phyloP scores from a whole-genome alignment of 2,329 filamentous ascomycete genomes.

The Aureobasidium namibiae region DNA sequence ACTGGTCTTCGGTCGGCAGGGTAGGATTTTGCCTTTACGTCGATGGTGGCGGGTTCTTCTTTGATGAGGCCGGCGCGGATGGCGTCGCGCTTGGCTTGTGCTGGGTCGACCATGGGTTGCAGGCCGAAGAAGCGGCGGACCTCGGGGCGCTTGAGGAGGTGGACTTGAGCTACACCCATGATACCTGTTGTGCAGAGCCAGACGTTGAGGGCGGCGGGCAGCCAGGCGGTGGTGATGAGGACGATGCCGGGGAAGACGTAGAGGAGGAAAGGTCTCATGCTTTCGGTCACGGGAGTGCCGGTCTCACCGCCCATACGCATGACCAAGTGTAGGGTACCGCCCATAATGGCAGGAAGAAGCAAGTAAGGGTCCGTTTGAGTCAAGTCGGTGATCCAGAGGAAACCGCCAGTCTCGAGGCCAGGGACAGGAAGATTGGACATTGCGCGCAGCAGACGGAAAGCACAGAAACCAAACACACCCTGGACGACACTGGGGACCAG shows the following conservation, averaged over 20 bases:
- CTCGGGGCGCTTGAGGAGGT: slow-evolving; percentile 28
- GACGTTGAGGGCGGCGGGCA: slow-evolving; percentile 52
- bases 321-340: slow-evolving; percentile 23
- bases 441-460: slow-evolving; percentile 66
- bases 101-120: slow-evolving; percentile 22
- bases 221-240: slow-evolving; percentile 45
- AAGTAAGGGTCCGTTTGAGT: slow-evolving; percentile 69
- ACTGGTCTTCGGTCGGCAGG: neutral
- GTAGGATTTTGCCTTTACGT: slow-evolving; percentile 13
- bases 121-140: slow-evolving; percentile 33
- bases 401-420: slow-evolving; percentile 60
- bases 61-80: neutral
- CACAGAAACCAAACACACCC: slow-evolving; percentile 67
- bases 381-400: slow-evolving; percentile 73
- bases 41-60: slow-evolving; percentile 13
- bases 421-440: slow-evolving; percentile 78
- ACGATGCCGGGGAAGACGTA: slow-evolving; percentile 47
- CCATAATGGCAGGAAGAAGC: slow-evolving; percentile 52
- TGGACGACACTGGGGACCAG: slow-evolving; percentile 52
- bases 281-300: slow-evolving; percentile 28
- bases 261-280: slow-evolving; percentile 33
- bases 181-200: slow-evolving; percentile 48
- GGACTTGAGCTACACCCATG: slow-evolving; percentile 32
- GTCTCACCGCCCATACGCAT: slow-evolving; percentile 42
- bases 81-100: slow-evolving; percentile 4